Evolutionary conservation across 495 filamentous ascomycete species (phyloP).

Genomic region (Talaromyces borbonicus): DNA sequence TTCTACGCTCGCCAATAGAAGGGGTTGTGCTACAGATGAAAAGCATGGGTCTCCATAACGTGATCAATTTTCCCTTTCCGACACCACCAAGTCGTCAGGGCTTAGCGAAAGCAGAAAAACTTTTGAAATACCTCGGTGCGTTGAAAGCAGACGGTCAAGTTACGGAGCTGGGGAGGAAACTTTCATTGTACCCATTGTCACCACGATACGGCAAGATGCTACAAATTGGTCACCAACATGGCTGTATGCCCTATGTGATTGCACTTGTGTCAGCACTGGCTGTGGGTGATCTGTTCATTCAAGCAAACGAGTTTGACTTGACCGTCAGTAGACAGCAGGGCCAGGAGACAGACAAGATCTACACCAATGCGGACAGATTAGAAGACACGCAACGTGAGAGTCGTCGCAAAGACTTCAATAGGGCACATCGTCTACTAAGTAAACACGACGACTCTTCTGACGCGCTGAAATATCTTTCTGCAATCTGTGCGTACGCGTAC

Average conservation of each 20-base stretch:
- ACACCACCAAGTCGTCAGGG: constrained; percentile 76
- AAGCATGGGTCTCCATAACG: constrained; percentile 83
- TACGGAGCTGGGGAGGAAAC: constrained; percentile 63
- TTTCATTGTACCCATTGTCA: constrained; percentile 80
- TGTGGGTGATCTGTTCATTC: constrained; percentile 79
- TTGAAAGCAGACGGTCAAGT: constrained; percentile 59
- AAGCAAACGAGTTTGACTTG: constrained; percentile 66
- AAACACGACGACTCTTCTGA: constrained; percentile 75
- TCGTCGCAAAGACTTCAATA: constrained; percentile 59
- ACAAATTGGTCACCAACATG: constrained; percentile 72
- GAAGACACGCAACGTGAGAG: constrained; percentile 58
- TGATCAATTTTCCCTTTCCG: constrained; percentile 96
- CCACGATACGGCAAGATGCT: constrained; percentile 89
- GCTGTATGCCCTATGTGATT: constrained; percentile 76
- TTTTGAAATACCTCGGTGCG: constrained; percentile 65
- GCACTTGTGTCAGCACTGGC: constrained; percentile 83
- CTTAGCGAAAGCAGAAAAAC: constrained; percentile 75
- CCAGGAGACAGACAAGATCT: constrained; percentile 32
- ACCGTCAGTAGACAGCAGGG: constrained; percentile 26
- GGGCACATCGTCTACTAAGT: constrained; percentile 68
- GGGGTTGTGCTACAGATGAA: constrained; percentile 90
- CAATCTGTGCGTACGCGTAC: constrained; percentile 73
- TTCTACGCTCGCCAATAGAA: constrained; percentile 87
- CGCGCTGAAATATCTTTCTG: constrained; percentile 81
- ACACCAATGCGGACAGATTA: constrained; percentile 55